Conservation (phyloP, 2,329 filamentous ascomycete species). For the Talaromyces sp. region DNA sequence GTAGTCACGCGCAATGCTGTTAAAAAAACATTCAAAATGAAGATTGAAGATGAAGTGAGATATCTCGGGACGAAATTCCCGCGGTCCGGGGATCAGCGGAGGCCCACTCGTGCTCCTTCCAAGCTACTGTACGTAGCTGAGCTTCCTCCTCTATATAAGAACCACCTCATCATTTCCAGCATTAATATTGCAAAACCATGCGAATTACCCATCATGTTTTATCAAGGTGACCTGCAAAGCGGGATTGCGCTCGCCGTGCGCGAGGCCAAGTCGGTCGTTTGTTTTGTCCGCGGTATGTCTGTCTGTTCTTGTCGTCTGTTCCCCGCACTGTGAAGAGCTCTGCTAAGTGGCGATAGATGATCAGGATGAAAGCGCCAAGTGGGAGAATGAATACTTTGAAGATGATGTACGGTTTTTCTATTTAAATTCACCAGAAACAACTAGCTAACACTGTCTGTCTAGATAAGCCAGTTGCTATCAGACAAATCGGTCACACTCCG, state of each 20-base stretch:
- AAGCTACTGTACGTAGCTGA: neutral
- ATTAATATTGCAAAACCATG: conserved; percentile 3
- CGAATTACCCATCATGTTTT: conserved; percentile 62
- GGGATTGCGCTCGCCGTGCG: conserved; percentile 73
- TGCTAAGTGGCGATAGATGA: conserved; percentile 51
- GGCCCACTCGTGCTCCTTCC: neutral
- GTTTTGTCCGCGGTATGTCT: conserved; percentile 70
- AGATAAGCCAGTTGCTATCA: conserved; percentile 55
- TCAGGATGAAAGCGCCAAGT: conserved; percentile 61
- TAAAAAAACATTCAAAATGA: neutral
- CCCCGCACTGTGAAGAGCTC: conserved; percentile 6
- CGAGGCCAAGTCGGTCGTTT: conserved; percentile 72
- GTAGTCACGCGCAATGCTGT: neutral
- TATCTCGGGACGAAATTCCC: neutral
- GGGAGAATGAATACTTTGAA: conserved; percentile 63
- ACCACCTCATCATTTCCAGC: neutral
- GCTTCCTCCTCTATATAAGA: neutral
- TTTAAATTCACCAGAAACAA: conserved; percentile 2
- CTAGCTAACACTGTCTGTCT: conserved; percentile 13
- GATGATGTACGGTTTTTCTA: conserved; percentile 35
- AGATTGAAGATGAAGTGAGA: neutral
- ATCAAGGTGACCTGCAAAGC: conserved; percentile 70
- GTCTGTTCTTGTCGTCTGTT: neutral
- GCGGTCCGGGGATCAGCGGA: neutral
- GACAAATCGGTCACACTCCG: conserved; percentile 65